phyloP scores from a whole-genome alignment of 2,329 filamentous ascomycete species.

The Colletotrichum kahawae region DNA sequence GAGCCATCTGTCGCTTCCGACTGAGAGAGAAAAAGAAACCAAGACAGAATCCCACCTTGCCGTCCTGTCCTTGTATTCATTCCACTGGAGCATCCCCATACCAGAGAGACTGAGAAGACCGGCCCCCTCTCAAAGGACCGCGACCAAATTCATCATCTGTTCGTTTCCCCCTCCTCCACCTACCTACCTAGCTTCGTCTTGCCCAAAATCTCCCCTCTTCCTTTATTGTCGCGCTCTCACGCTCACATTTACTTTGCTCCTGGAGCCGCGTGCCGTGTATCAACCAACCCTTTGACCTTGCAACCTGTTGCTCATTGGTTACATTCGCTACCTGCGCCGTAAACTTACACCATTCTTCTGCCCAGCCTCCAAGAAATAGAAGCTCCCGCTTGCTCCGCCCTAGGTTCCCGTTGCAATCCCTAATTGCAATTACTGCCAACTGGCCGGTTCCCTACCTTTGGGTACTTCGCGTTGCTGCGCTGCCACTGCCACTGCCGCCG shows the following conservation, averaged over 20 bases:
- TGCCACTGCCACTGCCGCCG: not conserved
- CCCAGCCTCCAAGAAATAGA: conserved; percentile 10
- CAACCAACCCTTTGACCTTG: conserved; percentile 13
- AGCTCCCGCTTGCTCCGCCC: conserved; percentile 8
- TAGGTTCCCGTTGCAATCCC: not conserved
- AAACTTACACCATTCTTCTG: conserved; percentile 17
- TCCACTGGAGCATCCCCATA: not conserved
- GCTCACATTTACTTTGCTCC: not conserved
- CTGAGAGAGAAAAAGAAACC: not conserved
- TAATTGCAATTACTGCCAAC: not conserved
- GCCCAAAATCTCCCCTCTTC: conserved; percentile 1
- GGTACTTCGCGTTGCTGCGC: not conserved
- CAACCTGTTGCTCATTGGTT: conserved; percentile 7
- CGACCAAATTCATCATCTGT: conserved; percentile 11
- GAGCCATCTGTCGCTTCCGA: conserved; percentile 5
- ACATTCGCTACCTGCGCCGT: not conserved
- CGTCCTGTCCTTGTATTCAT: not conserved
- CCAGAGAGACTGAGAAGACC: not conserved
- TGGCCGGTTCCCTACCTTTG: not conserved
- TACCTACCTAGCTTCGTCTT: not conserved
- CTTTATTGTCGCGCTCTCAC: not conserved
- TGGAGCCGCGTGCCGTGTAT: not conserved
- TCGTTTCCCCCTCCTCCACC: conserved; percentile 2
- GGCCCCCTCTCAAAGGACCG: not conserved
- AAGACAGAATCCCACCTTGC: not conserved